A percentile compares a stretch with the other conserved stretches of the same genome.
These are phyloP conservation scores for Cyberlindnera galapagoensis DNA, from an alignment of 805 yeast species.

Conservation along the genomic window DNA sequence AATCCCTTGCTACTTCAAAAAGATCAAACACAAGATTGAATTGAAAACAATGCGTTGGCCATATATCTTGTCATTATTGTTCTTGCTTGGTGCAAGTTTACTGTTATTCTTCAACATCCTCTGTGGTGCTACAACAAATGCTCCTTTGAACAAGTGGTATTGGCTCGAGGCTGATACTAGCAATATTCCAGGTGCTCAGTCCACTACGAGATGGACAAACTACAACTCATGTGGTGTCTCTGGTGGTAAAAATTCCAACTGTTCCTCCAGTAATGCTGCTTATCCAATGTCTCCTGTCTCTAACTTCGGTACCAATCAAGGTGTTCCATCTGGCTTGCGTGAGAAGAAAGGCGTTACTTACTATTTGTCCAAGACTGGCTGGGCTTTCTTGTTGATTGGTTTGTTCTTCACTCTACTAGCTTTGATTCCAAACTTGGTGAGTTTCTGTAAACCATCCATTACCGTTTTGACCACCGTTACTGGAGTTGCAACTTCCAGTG, in stretches of 20 bases:
- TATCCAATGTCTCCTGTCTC: conserved; percentile 77
- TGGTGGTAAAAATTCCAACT: conserved; percentile 41
- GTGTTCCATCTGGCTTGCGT: conserved; percentile 50
- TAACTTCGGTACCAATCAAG: conserved; percentile 52
- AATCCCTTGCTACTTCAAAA: too few species aligned
- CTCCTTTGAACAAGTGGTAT: conserved; percentile 60
- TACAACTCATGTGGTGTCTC: conserved; percentile 53
- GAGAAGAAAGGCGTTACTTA: conserved; percentile 46
- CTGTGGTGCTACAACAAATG: conserved; percentile 50
- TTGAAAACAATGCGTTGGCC: conserved; percentile 24
- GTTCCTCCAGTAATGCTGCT: conserved; percentile 59
- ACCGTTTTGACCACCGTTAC: conserved; percentile 16
- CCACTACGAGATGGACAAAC: conserved; percentile 69
- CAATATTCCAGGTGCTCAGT: conserved; percentile 33
- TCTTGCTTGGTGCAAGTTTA: conserved; percentile 40
- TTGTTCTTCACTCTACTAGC: conserved; percentile 47
- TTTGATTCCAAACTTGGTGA: conserved; percentile 30
- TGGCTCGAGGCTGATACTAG: conserved; percentile 76
- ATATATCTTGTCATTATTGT: conserved; percentile 26
- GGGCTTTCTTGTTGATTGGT: conserved; percentile 56
- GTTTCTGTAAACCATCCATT: conserved; percentile 19
- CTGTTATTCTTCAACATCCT: conserved; percentile 58
- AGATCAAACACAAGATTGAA: too few species aligned
- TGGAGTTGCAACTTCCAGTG: conserved; percentile 20
- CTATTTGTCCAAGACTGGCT: conserved; percentile 62